Conservation (phyloP, 352 stramenopile species). For the Phytophthora megakarya region DNA sequence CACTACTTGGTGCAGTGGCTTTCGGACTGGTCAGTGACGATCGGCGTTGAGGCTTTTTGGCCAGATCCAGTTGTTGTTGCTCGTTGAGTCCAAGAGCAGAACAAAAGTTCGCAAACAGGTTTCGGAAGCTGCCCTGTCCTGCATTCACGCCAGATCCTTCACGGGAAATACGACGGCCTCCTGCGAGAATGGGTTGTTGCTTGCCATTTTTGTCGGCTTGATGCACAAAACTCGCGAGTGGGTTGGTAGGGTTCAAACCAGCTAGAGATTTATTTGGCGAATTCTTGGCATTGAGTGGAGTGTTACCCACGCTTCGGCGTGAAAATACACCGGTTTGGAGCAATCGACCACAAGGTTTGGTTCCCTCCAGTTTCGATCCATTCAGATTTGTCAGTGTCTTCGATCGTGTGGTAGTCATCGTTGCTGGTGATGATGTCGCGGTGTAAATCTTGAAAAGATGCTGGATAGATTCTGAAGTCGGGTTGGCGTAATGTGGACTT, state of each 20-base stretch:
- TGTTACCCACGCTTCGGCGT: slow-evolving; percentile 59
- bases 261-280: slow-evolving; percentile 49
- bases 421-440: slow-evolving; percentile 9
- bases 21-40: slow-evolving; percentile 33
- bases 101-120: slow-evolving; percentile 76
- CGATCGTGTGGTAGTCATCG: slow-evolving; percentile 36
- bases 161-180: slow-evolving; percentile 26
- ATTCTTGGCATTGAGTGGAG: slow-evolving; percentile 40
- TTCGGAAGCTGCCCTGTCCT: slow-evolving; percentile 59
- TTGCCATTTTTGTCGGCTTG: slow-evolving; percentile 69
- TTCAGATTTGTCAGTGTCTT: slow-evolving; percentile 38
- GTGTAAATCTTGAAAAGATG: not conserved
- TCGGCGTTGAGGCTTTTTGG: slow-evolving; percentile 34
- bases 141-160: slow-evolving; percentile 32
- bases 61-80: slow-evolving; percentile 49
- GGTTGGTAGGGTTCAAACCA: slow-evolving; percentile 41
- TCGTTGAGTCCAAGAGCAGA: slow-evolving; percentile 65
- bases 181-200: slow-evolving; percentile 41
- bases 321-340: slow-evolving; percentile 77
- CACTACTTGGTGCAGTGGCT: slow-evolving; percentile 22
- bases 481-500: slow-evolving; percentile 10
- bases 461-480: not conserved
- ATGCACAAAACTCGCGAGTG: slow-evolving; percentile 68
- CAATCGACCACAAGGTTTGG: slow-evolving; percentile 37
- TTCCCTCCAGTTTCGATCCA: slow-evolving; percentile 29